Percentiles rank a stretch among this genome's conserved stretches.
phyloP scores from a whole-genome alignment of 2,329 filamentous ascomycete species.

The Metarhizium robertsii region DNA sequence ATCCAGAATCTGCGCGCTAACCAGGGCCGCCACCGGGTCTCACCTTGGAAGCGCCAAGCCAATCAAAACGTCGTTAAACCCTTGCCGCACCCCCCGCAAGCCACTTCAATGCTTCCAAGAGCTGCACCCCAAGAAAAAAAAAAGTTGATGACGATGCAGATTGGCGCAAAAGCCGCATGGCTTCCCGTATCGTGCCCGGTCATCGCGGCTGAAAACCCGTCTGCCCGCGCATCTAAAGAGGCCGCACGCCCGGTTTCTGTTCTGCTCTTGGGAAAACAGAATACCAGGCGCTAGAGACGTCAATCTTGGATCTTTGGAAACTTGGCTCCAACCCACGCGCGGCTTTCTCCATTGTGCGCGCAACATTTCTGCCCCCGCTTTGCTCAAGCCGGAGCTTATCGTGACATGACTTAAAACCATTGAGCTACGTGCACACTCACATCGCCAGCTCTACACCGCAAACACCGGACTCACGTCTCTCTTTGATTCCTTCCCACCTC shows the following conservation, averaged over 20 bases:
- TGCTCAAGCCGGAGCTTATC: not conserved
- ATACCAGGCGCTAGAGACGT: not conserved
- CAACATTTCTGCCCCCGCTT: not conserved
- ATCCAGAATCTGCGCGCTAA: no score
- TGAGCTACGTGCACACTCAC: not conserved
- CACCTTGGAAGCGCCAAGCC: no score
- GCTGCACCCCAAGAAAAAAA: no score
- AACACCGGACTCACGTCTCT: not conserved
- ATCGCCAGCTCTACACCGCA: not conserved
- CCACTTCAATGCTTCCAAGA: no score
- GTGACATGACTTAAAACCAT: not conserved
- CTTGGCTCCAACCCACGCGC: not conserved
- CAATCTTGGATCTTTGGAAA: not conserved
- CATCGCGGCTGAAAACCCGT: not conserved
- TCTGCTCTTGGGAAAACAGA: not conserved
- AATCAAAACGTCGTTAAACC: not conserved
- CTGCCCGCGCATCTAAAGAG: not conserved
- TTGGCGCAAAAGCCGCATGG: not conserved
- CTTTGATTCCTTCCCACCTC: not conserved
- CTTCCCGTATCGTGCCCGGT: not conserved
- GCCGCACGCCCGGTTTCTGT: not conserved
- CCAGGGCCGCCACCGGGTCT: no score
- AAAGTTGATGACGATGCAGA: not conserved
- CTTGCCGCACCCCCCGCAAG: not conserved
- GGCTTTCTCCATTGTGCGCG: not conserved